Evolutionary conservation across 2,329 filamentous ascomycete genomes (phyloP), one percentile per base, ranked within the genome.

Genomic region (Aureobasidium sp.): DNA sequence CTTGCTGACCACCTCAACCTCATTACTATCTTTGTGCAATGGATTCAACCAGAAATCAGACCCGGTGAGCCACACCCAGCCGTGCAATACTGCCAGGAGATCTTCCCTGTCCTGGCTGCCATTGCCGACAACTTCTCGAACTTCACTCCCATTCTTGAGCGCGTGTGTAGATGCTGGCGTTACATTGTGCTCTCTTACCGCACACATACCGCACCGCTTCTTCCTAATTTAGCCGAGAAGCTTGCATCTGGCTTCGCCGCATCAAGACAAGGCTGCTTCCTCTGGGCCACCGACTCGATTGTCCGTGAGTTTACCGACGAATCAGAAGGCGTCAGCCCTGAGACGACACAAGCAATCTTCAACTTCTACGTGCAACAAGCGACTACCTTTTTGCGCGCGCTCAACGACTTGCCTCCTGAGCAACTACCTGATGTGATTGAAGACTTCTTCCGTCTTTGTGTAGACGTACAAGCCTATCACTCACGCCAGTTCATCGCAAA

Each of bases 241-340:
- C 83, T 99, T 63, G 90, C 90, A 1, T 83, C 82, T 66, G 92
- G 93, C 5, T 99, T 99, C 73, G 83, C 88, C 61, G 82, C 84
- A 20, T 97, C 93, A 12, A 85, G 87, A 64, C 93, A 99, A 75
- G 94, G 94, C 13, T 97, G 93, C 73, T 99, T 99, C 81, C 81
- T 99, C n/a, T 99, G 94, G 94, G 93, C 94, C 1, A 97, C 93
- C 2, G 90, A 92, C 66, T 91, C 93, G 9, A 95, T 99, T 65
- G 83, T 99, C 34, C 88, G 94, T 63, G 94, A 99, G 74, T 99
- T 97, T 72, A 94, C 91, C 0, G 90, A 96, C 69, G 92, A 93
- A 46, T 85, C 89, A 46, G 92, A 96, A 68, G 85, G 89, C 64
- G 89, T 97, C 24, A 88, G 93, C 61, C 82, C 87, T 56, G 79